Conservation (phyloP, 2,329 filamentous ascomycete species). For the Fusarium temperatum region DNA sequence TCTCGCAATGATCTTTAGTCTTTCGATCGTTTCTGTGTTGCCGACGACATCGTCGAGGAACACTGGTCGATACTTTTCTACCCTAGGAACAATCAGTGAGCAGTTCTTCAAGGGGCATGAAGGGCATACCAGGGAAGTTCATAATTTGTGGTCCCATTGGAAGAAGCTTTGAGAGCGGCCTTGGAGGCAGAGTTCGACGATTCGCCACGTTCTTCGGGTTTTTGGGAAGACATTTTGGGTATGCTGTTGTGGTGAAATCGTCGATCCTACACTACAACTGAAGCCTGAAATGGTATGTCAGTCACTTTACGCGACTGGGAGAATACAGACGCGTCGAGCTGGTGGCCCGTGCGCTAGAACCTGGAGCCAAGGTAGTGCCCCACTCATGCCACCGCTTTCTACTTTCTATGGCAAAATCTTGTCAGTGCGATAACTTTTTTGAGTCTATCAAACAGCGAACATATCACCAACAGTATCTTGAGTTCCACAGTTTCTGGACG, state of each 20-base stretch:
- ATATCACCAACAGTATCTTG: constrained; percentile 17
- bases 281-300: constrained; percentile 28
- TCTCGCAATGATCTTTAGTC: constrained; percentile 96
- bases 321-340: constrained; percentile 47
- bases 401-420: constrained; percentile 42
- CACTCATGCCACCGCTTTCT: constrained; percentile 43
- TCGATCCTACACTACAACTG: constrained; percentile 26
- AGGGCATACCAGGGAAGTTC: constrained; percentile 78
- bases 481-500: neutral
- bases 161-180: constrained; percentile 60
- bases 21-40: constrained; percentile 97
- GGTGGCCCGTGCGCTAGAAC: constrained; percentile 42
- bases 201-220: constrained; percentile 64
- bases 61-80: constrained; percentile 96
- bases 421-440: constrained; percentile 39
- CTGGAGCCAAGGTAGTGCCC: neutral
- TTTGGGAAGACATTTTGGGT: constrained; percentile 58
- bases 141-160: constrained; percentile 66
- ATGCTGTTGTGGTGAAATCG: constrained; percentile 14
- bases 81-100: constrained; percentile 66
- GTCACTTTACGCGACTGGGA: constrained; percentile 51
- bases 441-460: constrained; percentile 19
- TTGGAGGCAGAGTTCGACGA: constrained; percentile 69
- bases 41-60: constrained; percentile 97
- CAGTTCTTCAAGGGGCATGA: neutral